Evolutionary conservation across 2,329 filamentous ascomycete genomes (phyloP).

Genomic region (Fusarium nygamai): DNA sequence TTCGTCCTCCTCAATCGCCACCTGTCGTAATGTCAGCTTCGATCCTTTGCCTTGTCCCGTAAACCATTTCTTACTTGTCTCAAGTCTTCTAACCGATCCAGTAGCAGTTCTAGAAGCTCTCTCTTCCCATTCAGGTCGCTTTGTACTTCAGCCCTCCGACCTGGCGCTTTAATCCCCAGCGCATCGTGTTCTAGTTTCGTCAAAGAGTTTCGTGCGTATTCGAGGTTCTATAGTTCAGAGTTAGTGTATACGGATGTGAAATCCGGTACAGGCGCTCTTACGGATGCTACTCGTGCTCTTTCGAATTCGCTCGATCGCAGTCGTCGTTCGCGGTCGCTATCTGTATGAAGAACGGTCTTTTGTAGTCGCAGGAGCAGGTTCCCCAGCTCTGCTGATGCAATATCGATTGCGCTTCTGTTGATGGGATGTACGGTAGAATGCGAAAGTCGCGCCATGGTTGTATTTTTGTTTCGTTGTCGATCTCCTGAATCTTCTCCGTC

Average conservation of each 20-base stretch:
- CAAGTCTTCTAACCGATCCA: conserved; percentile 74
- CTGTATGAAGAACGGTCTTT: conserved; percentile 69
- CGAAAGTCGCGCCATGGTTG: conserved; percentile 45
- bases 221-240: conserved; percentile 66
- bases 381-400: conserved; percentile 61
- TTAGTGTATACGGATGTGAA: conserved; percentile 2
- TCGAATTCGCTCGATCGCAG: conserved; percentile 73
- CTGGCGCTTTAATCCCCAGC: conserved; percentile 65
- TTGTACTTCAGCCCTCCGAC: conserved; percentile 69
- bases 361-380: conserved; percentile 74
- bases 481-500: conserved; percentile 3
- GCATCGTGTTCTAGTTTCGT: conserved; percentile 77
- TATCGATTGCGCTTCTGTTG: conserved; percentile 42
- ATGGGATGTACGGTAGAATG: conserved; percentile 16
- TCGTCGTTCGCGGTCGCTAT: conserved; percentile 66
- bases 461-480: conserved; percentile 17
- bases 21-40: conserved; percentile 38
- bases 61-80: conserved; percentile 60
- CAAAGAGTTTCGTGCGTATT: conserved; percentile 75
- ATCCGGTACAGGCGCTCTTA: conserved; percentile 45
- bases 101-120: conserved; percentile 71
- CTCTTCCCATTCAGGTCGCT: conserved; percentile 71
- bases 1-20: conserved; percentile 50
- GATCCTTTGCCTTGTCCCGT: background rate
- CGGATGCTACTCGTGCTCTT: conserved; percentile 56